Percentiles rank a stretch among this genome's conserved stretches.
Evolutionary conservation across 495 filamentous ascomycete species (phyloP).

Genomic region (Apiosordaria backusii): DNA sequence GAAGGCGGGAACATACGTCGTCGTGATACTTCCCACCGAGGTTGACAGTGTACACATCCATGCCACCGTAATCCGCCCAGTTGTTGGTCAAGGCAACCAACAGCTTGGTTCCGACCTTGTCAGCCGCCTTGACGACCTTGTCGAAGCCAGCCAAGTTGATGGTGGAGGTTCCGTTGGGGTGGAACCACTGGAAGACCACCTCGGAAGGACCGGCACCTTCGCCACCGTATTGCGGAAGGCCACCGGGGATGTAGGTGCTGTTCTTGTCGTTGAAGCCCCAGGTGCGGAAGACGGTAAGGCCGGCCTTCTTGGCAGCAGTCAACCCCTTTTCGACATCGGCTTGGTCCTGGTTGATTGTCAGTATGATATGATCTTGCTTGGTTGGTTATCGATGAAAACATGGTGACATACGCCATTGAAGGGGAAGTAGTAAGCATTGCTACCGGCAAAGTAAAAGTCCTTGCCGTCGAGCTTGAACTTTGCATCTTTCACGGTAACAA

Average conservation of each 20-base stretch:
- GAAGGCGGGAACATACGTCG: constrained; percentile 20
- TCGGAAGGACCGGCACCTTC: constrained; percentile 50
- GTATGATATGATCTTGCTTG: neutral
- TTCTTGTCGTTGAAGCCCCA: constrained; percentile 63
- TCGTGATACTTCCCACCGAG: constrained; percentile 40
- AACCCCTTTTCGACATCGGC: constrained; percentile 61
- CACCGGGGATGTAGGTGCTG: constrained; percentile 42
- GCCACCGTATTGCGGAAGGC: constrained; percentile 43
- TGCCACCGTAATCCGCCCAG: constrained; percentile 53
- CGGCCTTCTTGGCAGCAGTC: constrained; percentile 47
- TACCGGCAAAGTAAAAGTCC: constrained; percentile 64
- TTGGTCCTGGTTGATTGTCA: constrained; percentile 37
- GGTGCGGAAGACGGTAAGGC: constrained; percentile 63
- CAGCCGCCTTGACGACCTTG: constrained; percentile 60
- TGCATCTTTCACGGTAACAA: constrained; percentile 49
- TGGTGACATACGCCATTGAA: constrained; percentile 46
- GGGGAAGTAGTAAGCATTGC: constrained; percentile 69
- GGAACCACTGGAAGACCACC: constrained; percentile 45
- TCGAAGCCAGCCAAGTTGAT: constrained; percentile 64
- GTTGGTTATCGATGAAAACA: neutral
- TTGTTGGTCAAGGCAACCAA: constrained; percentile 54
- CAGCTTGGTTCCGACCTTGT: constrained; percentile 56
- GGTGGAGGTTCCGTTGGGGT: constrained; percentile 41
- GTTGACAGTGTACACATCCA: constrained; percentile 42
- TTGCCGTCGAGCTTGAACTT: constrained; percentile 63